Base-by-base conservation (phyloP, 768 basidiomycete genomes). In the Termitomyces sp. region DNA sequence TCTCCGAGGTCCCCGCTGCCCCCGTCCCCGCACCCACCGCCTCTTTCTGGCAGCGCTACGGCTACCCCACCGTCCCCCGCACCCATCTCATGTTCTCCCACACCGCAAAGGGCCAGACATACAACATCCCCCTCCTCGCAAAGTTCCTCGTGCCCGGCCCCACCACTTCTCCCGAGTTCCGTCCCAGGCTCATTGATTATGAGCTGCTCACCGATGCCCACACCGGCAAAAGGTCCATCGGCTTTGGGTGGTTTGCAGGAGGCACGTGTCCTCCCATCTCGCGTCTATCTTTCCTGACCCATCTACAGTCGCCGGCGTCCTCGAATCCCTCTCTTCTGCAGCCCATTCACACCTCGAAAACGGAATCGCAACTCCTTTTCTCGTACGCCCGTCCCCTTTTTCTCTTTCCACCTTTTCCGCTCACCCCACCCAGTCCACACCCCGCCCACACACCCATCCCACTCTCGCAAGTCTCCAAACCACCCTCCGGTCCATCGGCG, bases 31-130 rank as follows among this genome's bases (percentile, higher is more conserved):
- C 53, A 2, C 31, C 77, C 81, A 21, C 63, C 78, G 21, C 63
- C 62, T 19, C 34, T 57, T 45, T 57, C 17, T 56, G 55, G 45
- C 37, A 14, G 54, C 31, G n/a, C n/a, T n/a, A n/a, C n/a, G n/a
- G n/a, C n/a, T n/a, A n/a, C n/a, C n/a, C n/a, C n/a, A n/a, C n/a
- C 50, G 59, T 34, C 62, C 35, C 81, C 11, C 82, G 89, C 32
- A 93, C 87, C 0, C 87, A 95, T 63, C 71, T 95, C 54, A 93
- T 95, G 86, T 96, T 97, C 79, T 93, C 90, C 31, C 94, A 95
- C 68, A 95, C 94, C 0, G 82, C 83, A 54, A 96, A 95, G 69
- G 90, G 90, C 0, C 91, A 96, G 70, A 69, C 76, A 6, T 95
- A 95, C 71, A 97, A 96, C 64, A 90, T 87, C 66, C 82, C 86